phyloP scores from a whole-genome alignment of 768 basidiomycete species.

The Tricholomella constricta region DNA sequence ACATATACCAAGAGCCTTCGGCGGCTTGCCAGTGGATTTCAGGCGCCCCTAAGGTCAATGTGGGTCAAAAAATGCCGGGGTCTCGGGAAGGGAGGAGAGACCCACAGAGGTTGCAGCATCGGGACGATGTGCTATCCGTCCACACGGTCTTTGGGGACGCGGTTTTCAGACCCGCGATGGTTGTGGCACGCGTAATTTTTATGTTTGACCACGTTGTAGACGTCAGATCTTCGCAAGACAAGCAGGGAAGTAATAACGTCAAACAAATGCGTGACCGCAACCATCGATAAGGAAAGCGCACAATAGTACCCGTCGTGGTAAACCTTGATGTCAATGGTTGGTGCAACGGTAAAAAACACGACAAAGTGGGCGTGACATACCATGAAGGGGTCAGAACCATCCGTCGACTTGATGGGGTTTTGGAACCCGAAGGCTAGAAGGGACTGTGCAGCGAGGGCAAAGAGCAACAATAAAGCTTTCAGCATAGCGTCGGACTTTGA shows the following conservation, averaged over 20 bases:
- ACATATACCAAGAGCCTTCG: conserved; percentile 35
- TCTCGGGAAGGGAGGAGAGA: background rate
- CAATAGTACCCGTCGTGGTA: conserved; percentile 34
- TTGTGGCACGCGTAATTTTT: conserved; percentile 31
- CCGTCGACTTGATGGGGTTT: conserved; percentile 28
- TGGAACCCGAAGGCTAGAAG: conserved; percentile 20
- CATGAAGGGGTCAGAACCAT: conserved; percentile 34
- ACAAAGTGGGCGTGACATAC: too few species aligned
- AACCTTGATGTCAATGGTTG: conserved; percentile 12
- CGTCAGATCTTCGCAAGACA: conserved; percentile 22
- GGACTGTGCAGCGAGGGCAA: conserved; percentile 10
- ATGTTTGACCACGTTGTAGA: conserved; percentile 33
- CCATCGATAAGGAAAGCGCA: conserved; percentile 11
- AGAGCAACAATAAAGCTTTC: conserved; percentile 11
- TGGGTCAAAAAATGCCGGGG: background rate
- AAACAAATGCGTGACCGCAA: background rate
- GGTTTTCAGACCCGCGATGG: conserved; percentile 34
- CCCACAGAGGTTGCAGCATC: conserved; percentile 33
- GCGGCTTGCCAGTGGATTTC: conserved; percentile 33
- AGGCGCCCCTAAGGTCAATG: conserved; percentile 27
- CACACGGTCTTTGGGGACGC: conserved; percentile 34
- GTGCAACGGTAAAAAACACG: background rate
- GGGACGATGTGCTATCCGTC: conserved; percentile 29
- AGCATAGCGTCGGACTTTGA: background rate
- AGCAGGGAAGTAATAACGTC: background rate